Evolutionary conservation across 2,329 filamentous ascomycete species (phyloP), one percentile per base, ranked within the genome.

Genomic region (Meredithiella fracta): DNA sequence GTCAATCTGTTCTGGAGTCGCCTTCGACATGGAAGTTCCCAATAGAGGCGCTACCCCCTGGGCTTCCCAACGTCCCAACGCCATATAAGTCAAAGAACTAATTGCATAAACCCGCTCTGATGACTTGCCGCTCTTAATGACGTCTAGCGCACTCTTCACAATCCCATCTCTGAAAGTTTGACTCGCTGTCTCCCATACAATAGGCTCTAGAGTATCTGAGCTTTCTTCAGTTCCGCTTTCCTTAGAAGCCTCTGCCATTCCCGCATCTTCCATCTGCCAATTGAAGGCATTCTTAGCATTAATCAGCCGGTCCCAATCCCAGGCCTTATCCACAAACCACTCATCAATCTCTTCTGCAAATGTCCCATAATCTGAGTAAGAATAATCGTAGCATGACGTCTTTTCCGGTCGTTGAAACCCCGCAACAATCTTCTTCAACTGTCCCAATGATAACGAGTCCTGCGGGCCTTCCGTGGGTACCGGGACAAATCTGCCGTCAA

Each of bases 241-340:
- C 44, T 54, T 54, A 17, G 47, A 51, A 11, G 44, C n/a, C 9
- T 54, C 37, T 15, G 44, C 47, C 20, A 47, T 47, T 22, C 37
- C 47, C 1, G 78, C 75, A 22, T 75, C 72, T 62, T 76, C 70
- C 86, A 86, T 95, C 64, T 83, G 78, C 65, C 80, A 78, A 60
- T 89, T 79, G 64, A 94, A 97, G 1, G 83, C 81, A 38, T 80
- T 75, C 64, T 86, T 86, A 20, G 86, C 83, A 54, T 82, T 79
- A 54, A 85, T 77, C 51, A 96, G 73, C 63, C 90, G 83, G 50
- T 83, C 77, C 70, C 86, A 86, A 66, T 97, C 90, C 68, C 86
- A 85, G 60, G 88, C 82, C 62, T 85, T 85, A 69, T 97, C 96
- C 54, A 84, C 82, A 68, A 98, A 98, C 92, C 92, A 98, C 70